Evolutionary conservation across 176 grass and related monocot species (phyloP).

Genomic region (Elymus sibiricus): DNA sequence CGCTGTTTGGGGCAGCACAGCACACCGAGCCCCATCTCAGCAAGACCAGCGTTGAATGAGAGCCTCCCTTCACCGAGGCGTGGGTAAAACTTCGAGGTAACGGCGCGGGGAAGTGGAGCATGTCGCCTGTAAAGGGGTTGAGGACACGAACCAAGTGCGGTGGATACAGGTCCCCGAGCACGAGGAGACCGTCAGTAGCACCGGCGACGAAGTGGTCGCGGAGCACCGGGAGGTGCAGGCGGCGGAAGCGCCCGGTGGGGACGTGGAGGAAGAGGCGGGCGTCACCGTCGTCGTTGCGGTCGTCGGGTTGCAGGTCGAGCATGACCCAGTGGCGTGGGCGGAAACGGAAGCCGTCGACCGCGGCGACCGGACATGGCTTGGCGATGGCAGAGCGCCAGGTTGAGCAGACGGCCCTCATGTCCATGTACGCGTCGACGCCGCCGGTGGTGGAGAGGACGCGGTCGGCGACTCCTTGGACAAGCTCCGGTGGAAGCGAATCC

Average conservation of each 20-base stretch:
- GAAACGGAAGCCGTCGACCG: background rate
- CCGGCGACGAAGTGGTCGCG: background rate
- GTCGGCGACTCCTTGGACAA: background rate
- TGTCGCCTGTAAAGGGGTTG: background rate
- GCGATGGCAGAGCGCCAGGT: background rate
- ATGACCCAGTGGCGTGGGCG: background rate
- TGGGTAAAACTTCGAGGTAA: background rate
- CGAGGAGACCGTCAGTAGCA: background rate
- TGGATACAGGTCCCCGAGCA: background rate
- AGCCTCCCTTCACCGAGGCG: background rate
- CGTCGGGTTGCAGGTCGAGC: background rate
- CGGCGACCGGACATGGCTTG: background rate
- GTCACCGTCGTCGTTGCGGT: background rate
- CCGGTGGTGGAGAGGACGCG: background rate
- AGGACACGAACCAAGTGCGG: background rate
- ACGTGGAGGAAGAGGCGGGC: background rate
- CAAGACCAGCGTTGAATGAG: background rate
- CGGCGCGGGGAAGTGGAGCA: background rate
- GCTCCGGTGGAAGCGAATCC: background rate
- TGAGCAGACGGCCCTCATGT: background rate
- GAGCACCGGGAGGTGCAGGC: background rate
- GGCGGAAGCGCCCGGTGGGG: background rate
- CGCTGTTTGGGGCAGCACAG: background rate
- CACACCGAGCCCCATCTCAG: background rate
- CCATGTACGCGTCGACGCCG: background rate